Percentiles rank a stretch among this genome's conserved stretches.
phyloP scores from a whole-genome alignment of 2,329 filamentous ascomycete genomes.

The Aspergillus arachidicola region DNA sequence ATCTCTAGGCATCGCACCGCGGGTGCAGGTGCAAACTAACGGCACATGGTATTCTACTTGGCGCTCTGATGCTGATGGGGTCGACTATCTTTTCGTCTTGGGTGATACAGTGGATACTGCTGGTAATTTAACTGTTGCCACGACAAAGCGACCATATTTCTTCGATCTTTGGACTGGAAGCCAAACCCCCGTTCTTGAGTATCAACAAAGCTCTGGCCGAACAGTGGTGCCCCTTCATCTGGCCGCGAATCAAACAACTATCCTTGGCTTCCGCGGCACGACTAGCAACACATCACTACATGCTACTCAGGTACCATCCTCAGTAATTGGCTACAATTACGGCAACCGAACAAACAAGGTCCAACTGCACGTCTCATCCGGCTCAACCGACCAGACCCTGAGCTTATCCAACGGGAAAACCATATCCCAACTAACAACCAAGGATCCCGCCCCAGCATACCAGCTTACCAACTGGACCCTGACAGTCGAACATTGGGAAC shows the following conservation, averaged over 20 bases:
- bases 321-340: conserved; percentile 14
- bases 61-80: not conserved
- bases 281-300: not conserved
- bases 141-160: conserved; percentile 37
- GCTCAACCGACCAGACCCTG: not conserved
- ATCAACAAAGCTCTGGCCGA: conserved; percentile 28
- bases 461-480: conserved; percentile 17
- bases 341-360: not conserved
- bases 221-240: conserved; percentile 41
- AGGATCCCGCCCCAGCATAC: conserved; percentile 3
- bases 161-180: conserved; percentile 50
- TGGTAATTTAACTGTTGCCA: conserved; percentile 33
- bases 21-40: conserved; percentile 27
- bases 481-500: conserved; percentile 26
- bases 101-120: not conserved
- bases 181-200: conserved; percentile 34
- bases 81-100: conserved; percentile 7
- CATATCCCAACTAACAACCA: conserved; percentile 2
- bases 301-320: conserved; percentile 10
- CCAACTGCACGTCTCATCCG: conserved; percentile 12
- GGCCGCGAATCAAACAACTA: conserved; percentile 43
- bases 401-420: conserved; percentile 18
- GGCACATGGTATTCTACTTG: conserved; percentile 34
- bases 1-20: conserved; percentile 35
- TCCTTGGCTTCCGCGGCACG: conserved; percentile 38